These are phyloP conservation scores for Plicaturopsis crispa DNA, from an alignment of 768 basidiomycete species.

Conservation along the genomic window DNA sequence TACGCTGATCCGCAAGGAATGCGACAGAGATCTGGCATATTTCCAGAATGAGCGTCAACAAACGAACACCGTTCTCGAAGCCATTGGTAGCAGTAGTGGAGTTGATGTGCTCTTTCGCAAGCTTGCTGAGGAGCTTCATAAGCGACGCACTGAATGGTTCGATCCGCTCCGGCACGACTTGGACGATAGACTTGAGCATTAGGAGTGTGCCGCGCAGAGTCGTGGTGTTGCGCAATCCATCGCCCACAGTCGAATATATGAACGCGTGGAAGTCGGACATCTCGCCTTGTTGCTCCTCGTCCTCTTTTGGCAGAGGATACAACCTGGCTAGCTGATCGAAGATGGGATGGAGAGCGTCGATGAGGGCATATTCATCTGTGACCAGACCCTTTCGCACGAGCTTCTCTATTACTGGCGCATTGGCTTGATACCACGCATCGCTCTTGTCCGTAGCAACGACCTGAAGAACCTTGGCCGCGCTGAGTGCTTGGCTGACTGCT, in stretches of 20 bases:
- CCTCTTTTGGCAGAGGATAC: slow-evolving; percentile 74
- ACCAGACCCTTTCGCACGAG: slow-evolving; percentile 83
- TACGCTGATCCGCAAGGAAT: slow-evolving; percentile 80
- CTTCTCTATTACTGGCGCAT: slow-evolving; percentile 68
- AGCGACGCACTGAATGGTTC: slow-evolving; percentile 71
- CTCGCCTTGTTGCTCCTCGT: slow-evolving; percentile 60
- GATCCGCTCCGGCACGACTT: slow-evolving; percentile 73
- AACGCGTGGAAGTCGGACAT: slow-evolving; percentile 74
- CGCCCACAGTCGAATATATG: slow-evolving; percentile 65
- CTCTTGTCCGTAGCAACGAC: slow-evolving; percentile 79
- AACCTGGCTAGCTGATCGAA: slow-evolving; percentile 73
- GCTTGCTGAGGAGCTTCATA: slow-evolving; percentile 77
- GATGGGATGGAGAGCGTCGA: slow-evolving; percentile 76
- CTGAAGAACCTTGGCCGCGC: slow-evolving; percentile 83
- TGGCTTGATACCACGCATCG: slow-evolving; percentile 71
- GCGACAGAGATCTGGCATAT: slow-evolving; percentile 78
- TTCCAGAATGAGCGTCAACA: slow-evolving; percentile 75
- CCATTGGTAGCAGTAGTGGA: slow-evolving; percentile 33
- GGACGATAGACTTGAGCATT: slow-evolving; percentile 81
- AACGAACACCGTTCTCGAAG: slow-evolving; percentile 54
- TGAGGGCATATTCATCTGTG: slow-evolving; percentile 71
- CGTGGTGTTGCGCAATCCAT: slow-evolving; percentile 68
- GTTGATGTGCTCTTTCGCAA: slow-evolving; percentile 83
- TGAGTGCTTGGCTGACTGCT: slow-evolving; percentile 60
- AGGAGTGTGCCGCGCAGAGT: slow-evolving; percentile 75